Evolutionary conservation across 2,329 filamentous ascomycete species (phyloP).

Genomic region (Leptographium flavum): DNA sequence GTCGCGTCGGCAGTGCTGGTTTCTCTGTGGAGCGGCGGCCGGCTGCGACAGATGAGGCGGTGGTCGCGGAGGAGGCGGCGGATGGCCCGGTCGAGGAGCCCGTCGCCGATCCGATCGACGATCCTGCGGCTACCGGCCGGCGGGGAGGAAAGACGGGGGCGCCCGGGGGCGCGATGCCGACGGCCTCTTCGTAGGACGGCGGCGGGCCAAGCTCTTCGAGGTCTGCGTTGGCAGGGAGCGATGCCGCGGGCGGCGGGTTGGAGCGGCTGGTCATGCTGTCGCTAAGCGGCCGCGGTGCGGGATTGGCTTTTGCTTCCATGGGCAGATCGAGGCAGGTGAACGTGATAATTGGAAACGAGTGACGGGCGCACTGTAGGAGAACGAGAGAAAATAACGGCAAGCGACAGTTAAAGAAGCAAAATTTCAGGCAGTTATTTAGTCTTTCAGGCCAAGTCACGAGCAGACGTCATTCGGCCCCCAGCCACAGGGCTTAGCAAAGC

Average conservation of each 20-base stretch:
- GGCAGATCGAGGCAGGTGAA: too few species aligned
- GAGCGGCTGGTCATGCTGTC: background rate
- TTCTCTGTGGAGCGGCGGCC: too few species aligned
- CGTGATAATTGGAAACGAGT: too few species aligned
- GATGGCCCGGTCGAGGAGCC: too few species aligned
- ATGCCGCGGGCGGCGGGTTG: too few species aligned
- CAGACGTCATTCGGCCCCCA: conserved; percentile 1
- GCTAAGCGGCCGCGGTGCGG: background rate
- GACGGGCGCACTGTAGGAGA: too few species aligned
- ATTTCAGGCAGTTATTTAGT: too few species aligned
- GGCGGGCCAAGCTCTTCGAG: conserved; percentile 7
- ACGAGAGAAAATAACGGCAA: background rate
- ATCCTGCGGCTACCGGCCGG: background rate
- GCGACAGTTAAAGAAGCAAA: background rate
- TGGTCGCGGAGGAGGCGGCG: too few species aligned
- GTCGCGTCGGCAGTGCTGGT: background rate
- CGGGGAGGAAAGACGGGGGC: background rate
- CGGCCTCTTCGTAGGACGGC: conserved; percentile 11
- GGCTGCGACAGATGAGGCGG: too few species aligned
- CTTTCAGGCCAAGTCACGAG: too few species aligned
- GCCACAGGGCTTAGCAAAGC: conserved; percentile 5
- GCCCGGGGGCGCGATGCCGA: background rate
- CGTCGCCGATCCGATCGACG: too few species aligned
- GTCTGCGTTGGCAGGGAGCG: conserved; percentile 1
- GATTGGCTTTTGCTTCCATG: too few species aligned